Evolutionary conservation across 2,329 filamentous ascomycete genomes (phyloP).

Genomic region (Nigrospora osmanthi): DNA sequence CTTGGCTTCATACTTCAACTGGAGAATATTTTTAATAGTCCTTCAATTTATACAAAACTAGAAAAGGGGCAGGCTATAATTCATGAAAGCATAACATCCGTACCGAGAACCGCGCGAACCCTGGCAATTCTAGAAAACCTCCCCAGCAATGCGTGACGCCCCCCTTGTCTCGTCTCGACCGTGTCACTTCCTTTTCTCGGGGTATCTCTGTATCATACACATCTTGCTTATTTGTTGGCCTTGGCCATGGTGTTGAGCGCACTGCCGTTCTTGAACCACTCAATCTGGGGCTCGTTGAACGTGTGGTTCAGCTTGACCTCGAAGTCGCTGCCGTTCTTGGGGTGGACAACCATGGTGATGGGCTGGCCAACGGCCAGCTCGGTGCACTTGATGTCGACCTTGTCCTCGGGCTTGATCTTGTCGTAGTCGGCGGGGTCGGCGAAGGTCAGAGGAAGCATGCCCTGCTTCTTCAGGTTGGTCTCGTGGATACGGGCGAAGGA

Average conservation of each 20-base stretch:
- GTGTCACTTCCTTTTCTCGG: constrained; percentile 8
- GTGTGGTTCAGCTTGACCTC: constrained; percentile 85
- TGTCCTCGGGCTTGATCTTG: constrained; percentile 89
- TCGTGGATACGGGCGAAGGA: constrained; percentile 99
- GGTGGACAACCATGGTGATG: constrained; percentile 85
- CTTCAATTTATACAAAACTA: constrained; percentile 28
- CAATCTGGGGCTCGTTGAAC: constrained; percentile 95
- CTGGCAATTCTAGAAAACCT: constrained; percentile 21
- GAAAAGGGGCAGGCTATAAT: constrained; percentile 17
- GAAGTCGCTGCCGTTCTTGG: constrained; percentile 71
- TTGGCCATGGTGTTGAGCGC: constrained; percentile 99
- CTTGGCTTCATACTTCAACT: neutral
- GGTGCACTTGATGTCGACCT: constrained; percentile 80
- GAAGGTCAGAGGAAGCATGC: constrained; percentile 98
- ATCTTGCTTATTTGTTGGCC: constrained; percentile 23
- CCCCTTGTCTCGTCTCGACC: constrained; percentile 5
- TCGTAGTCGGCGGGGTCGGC: constrained; percentile 93
- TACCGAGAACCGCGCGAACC: constrained; percentile 22
- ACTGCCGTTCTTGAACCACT: constrained; percentile 98
- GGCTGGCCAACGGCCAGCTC: constrained; percentile 89
- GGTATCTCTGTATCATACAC: constrained; percentile 3
- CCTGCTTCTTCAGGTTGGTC: constrained; percentile 99
- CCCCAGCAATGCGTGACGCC: constrained; percentile 18
- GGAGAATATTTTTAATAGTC: constrained; percentile 13
- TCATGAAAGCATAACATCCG: constrained; percentile 19